Evolutionary conservation across 768 basidiomycete species (phyloP), one percentile per base, ranked within the genome.

Genomic region (Leccinum fibrillosum): DNA sequence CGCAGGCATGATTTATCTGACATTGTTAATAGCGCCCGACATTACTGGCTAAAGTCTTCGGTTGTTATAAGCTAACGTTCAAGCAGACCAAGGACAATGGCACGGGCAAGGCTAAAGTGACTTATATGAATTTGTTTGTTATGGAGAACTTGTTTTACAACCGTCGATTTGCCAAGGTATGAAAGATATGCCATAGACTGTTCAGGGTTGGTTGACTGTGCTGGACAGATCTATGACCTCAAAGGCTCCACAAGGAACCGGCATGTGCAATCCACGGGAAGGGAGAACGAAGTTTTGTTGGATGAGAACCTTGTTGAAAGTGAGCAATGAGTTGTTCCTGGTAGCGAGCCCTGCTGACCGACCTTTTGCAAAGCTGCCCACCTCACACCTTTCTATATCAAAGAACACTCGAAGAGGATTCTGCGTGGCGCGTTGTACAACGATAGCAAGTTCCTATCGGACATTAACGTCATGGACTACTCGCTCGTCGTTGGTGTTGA

Each of bases 71-170:
- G 69, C 80, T 99, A 60, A 91, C 90, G 3, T 94, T 94, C 76
- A 85, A 84, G 63, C 94, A 92, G 71, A 83, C 84, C 2, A 84
- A 86, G 26, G 92, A 90, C 62, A 83, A 78, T 59, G 79, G 79
- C 9, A 19, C 66, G 8, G 83, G 80, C 54, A 91, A 80, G 73
- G 82, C 85, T 6, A 92, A 92, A 68, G 83, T 87, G 2, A 92
- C 89, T 7, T 86, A 94, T 64, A 95, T 98, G 92, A 97, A 97
- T 66, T 78, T 99, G 21, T 76, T 98, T 37, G 92, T 99, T 51
- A 98, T 98, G 96, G 97, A 99, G 75, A 99, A 95, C 66, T 77
- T 96, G 10, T 97, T 98, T 69, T 95, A 97, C 71, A 92, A 95
- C 62, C 83, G 92, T 55, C 84, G 89, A 11, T 96, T 98, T 66